Percentiles rank a stretch among this genome's conserved stretches.
Conservation (phyloP, 129 eudicot genomes). For the Chrysanthemum makinoi region DNA sequence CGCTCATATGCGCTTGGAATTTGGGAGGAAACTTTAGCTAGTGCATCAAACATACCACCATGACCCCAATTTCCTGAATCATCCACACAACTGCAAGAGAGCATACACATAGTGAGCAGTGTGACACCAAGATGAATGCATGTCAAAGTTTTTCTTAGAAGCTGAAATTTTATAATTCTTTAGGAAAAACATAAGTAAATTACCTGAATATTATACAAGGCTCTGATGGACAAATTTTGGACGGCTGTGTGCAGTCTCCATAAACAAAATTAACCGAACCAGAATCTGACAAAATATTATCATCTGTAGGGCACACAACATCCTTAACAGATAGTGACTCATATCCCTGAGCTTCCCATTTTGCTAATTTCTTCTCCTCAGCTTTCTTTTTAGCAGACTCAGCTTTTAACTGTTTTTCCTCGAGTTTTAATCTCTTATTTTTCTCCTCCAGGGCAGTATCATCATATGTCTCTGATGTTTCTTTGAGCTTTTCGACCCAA, state of each 20-base stretch:
- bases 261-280: slow-evolving; percentile 78
- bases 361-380: slow-evolving; percentile 77
- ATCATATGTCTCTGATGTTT: slow-evolving; percentile 40
- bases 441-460: slow-evolving; percentile 32
- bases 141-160: background rate
- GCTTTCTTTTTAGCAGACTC: slow-evolving; percentile 74
- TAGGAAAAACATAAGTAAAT: background rate
- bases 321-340: slow-evolving; percentile 53
- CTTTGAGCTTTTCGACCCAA: slow-evolving; percentile 90
- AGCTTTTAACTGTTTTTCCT: slow-evolving; percentile 59
- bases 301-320: slow-evolving; percentile 40
- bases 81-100: slow-evolving; percentile 78
- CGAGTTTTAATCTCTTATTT: slow-evolving; percentile 47
- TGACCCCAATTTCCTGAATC: slow-evolving; percentile 94
- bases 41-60: slow-evolving; percentile 91
- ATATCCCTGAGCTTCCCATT: slow-evolving; percentile 91
- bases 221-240: slow-evolving; percentile 58
- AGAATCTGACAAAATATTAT: slow-evolving; percentile 50
- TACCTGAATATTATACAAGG: slow-evolving; percentile 77
- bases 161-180: background rate
- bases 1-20: slow-evolving; percentile 71
- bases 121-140: slow-evolving; percentile 2
- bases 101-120: slow-evolving; percentile 9
- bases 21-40: slow-evolving; percentile 57
- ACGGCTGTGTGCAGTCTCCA: slow-evolving; percentile 90